phyloP scores from a whole-genome alignment of 192 early-diverging fungal genomes.

The Lobosporangium transversale region DNA sequence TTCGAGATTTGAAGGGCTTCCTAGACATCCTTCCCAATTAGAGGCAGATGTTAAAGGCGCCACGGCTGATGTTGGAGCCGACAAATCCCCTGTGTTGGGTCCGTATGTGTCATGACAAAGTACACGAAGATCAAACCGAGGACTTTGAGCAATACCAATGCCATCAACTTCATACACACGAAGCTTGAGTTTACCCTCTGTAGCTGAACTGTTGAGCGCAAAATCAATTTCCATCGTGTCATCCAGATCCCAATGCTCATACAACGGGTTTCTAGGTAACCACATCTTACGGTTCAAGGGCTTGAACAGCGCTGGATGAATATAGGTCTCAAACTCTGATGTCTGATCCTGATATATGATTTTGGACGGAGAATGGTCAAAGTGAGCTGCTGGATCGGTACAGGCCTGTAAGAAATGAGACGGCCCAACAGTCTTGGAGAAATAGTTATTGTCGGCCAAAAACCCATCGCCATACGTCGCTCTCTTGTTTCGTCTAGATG shows the following conservation, averaged over 20 bases:
- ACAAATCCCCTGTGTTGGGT: slow-evolving; percentile 15
- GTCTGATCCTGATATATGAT: slow-evolving; percentile 44
- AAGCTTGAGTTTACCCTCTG: slow-evolving; percentile 8
- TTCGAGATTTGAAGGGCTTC: not conserved
- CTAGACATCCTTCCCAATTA: slow-evolving; percentile 32
- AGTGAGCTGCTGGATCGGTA: slow-evolving; percentile 9
- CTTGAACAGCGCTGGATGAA: slow-evolving; percentile 56
- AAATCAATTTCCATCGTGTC: slow-evolving; percentile 53
- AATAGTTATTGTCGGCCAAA: slow-evolving; percentile 24
- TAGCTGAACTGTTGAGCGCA: slow-evolving; percentile 36
- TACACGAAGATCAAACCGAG: not conserved
- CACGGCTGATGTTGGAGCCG: slow-evolving; percentile 3
- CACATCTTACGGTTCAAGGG: slow-evolving; percentile 53
- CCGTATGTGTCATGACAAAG: not conserved
- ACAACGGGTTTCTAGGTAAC: slow-evolving; percentile 53
- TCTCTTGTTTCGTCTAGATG: not conserved
- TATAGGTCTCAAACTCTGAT: slow-evolving; percentile 56
- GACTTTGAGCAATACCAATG: slow-evolving; percentile 8
- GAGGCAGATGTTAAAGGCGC: slow-evolving; percentile 1
- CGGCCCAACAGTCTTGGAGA: not conserved
- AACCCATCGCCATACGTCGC: slow-evolving; percentile 5
- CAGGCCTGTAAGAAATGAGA: not conserved
- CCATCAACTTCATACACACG: slow-evolving; percentile 11
- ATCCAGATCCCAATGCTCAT: slow-evolving; percentile 46
- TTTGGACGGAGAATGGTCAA: slow-evolving; percentile 24